A percentile compares a stretch with the other conserved stretches of the same genome.
phyloP scores from a whole-genome alignment of 2,329 filamentous ascomycete species.

The Cercospora janseana region DNA sequence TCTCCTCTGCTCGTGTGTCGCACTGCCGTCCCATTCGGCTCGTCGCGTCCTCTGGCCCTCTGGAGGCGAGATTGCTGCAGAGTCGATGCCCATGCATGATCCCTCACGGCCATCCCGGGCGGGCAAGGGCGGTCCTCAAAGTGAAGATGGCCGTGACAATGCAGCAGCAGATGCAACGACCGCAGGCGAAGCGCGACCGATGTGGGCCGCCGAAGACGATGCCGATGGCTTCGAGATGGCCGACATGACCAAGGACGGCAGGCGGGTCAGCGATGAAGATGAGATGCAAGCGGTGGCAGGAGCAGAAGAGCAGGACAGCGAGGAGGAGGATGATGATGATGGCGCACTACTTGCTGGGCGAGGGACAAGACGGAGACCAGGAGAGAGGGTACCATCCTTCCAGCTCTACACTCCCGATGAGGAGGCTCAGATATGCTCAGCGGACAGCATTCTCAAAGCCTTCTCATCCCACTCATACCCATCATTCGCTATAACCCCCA shows the following conservation, averaged over 20 bases:
- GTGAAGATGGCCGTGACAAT: neutral
- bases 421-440: constrained; percentile 54
- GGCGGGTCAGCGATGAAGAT: constrained; percentile 23
- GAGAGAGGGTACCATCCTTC: constrained; percentile 43
- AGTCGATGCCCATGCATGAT: constrained; percentile 8
- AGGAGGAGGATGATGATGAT: constrained; percentile 24
- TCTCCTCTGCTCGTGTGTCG: too few species aligned
- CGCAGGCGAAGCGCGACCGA: neutral
- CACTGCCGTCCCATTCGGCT: too few species aligned
- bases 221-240: constrained; percentile 33
- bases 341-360: constrained; percentile 29
- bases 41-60: too few species aligned
- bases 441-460: constrained; percentile 34
- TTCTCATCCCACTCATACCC: constrained; percentile 9
- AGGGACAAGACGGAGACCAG: constrained; percentile 15
- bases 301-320: constrained; percentile 32
- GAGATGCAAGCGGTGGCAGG: constrained; percentile 8
- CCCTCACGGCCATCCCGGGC: neutral
- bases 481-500: constrained; percentile 18
- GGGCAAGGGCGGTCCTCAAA: neutral
- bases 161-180: neutral
- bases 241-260: constrained; percentile 17
- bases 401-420: constrained; percentile 65
- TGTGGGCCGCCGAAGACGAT: constrained; percentile 14
- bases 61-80: too few species aligned